Conservation (phyloP, 2,329 filamentous ascomycete genomes). For the Rutstroemia sp. region DNA sequence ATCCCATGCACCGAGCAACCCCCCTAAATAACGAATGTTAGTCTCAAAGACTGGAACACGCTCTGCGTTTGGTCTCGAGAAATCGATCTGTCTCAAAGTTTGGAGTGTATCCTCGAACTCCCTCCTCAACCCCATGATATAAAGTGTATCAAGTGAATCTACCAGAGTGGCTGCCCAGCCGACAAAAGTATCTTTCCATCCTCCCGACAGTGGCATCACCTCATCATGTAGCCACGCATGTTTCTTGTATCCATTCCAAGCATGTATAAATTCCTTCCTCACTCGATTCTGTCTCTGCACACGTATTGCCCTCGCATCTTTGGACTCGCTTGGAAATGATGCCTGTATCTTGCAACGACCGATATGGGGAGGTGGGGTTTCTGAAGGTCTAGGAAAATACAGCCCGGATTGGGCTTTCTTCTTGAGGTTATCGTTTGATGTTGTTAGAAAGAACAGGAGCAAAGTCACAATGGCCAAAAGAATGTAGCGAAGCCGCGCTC, state of each 20-base stretch:
- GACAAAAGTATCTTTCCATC: conserved; percentile 70
- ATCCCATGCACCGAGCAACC: conserved; percentile 34
- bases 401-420: background rate
- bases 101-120: conserved; percentile 71
- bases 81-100: conserved; percentile 39
- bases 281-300: conserved; percentile 7
- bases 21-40: conserved; percentile 20
- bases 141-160: conserved; percentile 72
- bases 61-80: conserved; percentile 11
- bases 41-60: conserved; percentile 19
- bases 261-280: conserved; percentile 14
- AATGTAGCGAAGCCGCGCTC: background rate
- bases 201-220: conserved; percentile 61
- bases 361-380: background rate
- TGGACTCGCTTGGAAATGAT: conserved; percentile 2
- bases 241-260: conserved; percentile 70
- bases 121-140: conserved; percentile 70
- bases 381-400: background rate
- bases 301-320: background rate
- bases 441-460: background rate
- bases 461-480: background rate
- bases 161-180: conserved; percentile 83
- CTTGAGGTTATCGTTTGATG: background rate
- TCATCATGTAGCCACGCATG: conserved; percentile 82
- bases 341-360: conserved; percentile 4